Evolutionary conservation across 225 moss, liverwort and hornwort species (phyloP), one percentile per base, ranked within the genome.

Genomic region (Polytrichum formosum): DNA sequence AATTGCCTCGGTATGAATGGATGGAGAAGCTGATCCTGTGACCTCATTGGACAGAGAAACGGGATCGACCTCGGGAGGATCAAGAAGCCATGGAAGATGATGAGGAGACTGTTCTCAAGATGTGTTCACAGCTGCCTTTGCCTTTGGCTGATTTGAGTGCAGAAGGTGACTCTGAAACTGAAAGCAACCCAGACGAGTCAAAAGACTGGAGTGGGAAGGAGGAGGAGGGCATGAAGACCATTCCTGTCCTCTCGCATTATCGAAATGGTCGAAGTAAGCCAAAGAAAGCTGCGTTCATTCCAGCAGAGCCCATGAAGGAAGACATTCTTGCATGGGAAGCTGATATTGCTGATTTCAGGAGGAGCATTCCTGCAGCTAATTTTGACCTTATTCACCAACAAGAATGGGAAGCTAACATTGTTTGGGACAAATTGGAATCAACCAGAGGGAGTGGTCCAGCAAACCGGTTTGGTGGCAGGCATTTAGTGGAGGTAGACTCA

Each of bases 351-450:
- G 74, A 84, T 22, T 83, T 73, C 69, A 79, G 72, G 74, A 81
- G 80, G 29, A 77, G 67, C 62, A 83, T 98, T 46, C 85, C 91
- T 73, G 80, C 81, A 66, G 85, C 98, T 61, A 92, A 92, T 83
- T 98, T 92, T 87, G 91, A 85, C 26, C 83, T 87, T 10, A 75
- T 98, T 68, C 91, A 98, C 73, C 98, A 92, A 85, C 77, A 88
- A 76, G 92, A 94, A 22, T 98, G 98, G 98, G 98, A 98, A 79
- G 76, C 81, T 58, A 78, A 75, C 53, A 98, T 98, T 61, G 35
- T 98, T 63, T 98, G 94, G 98, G 94, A 94, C 46, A 76, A 23
- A 58, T 59, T 70, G 5, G 83, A 82, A 64, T 37, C 72, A 78
- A 70, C 67, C 59, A 75, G 63, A 66, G 28, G 68, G 22, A 67